phyloP scores from a whole-genome alignment of 805 yeast genomes.

The Ogataea polymorpha region DNA sequence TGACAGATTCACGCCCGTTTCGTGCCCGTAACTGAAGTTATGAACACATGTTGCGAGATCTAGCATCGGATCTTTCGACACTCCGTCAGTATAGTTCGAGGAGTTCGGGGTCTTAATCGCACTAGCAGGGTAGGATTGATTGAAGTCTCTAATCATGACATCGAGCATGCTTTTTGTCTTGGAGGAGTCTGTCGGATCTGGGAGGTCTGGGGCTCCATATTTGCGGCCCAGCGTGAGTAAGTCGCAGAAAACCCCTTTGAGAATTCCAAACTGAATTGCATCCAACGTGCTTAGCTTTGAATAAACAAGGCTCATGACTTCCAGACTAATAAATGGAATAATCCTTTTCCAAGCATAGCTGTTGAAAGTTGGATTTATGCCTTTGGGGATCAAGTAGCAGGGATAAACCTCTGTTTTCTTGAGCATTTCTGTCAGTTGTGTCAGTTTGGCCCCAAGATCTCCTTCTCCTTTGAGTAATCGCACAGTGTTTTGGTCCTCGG shows the following conservation, averaged over 20 bases:
- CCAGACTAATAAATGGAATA: conserved; percentile 26
- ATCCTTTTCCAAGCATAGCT: conserved; percentile 31
- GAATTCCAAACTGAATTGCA: conserved; percentile 5
- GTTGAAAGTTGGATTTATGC: conserved; percentile 26
- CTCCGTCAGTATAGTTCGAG: conserved; percentile 1
- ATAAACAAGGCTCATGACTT: conserved; percentile 22
- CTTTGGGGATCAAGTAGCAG: conserved; percentile 24
- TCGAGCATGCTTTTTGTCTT: conserved; percentile 17
- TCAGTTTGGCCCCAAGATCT: conserved; percentile 17
- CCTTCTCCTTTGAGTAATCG: conserved; percentile 23
- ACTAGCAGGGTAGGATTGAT: conserved; percentile 20
- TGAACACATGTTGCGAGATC: conserved; percentile 21
- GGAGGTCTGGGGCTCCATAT: conserved; percentile 28
- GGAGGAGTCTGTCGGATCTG: conserved; percentile 18
- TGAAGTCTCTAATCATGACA: conserved; percentile 21
- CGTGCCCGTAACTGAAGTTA: conserved; percentile 19
- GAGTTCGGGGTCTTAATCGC: conserved; percentile 12
- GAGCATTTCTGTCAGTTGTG: conserved; percentile 19
- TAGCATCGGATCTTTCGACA: conserved; percentile 7
- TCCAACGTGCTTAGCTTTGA: conserved; percentile 16
- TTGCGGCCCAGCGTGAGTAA: conserved; percentile 21
- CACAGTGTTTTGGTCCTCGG: conserved; percentile 3
- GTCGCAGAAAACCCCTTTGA: conserved; percentile 24
- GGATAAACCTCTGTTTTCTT: conserved; percentile 27
- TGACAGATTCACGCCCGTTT: conserved; percentile 18